Percentiles rank a stretch among this genome's conserved stretches.
phyloP scores from a whole-genome alignment of 1,284 basidiomycete genomes.

The Ganoderma leucocontextum region DNA sequence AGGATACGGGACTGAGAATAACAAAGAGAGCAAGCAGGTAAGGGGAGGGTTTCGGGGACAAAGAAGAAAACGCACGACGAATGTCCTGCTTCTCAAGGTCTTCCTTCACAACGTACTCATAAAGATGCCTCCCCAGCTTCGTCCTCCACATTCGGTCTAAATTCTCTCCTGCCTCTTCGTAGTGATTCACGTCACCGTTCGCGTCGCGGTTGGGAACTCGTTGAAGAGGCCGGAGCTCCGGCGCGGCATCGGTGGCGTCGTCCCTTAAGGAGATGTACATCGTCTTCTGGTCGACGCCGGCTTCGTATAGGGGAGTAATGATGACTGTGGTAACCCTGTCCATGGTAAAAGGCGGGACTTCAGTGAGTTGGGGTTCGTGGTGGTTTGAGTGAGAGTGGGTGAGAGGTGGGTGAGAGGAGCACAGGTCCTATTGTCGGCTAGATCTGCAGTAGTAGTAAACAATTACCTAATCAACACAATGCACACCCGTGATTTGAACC shows the following conservation, averaged over 20 bases:
- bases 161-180: conserved; percentile 23
- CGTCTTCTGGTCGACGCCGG: conserved; percentile 15
- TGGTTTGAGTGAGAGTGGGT: not conserved
- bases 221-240: conserved; percentile 17
- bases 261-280: conserved; percentile 24
- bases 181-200: conserved; percentile 34
- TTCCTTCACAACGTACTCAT: conserved; percentile 31
- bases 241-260: conserved; percentile 27
- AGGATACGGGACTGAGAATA: conserved; percentile 15
- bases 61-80: conserved; percentile 22
- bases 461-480: not conserved
- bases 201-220: conserved; percentile 17
- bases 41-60: not conserved
- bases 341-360: conserved; percentile 13
- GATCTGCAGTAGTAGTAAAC: not conserved
- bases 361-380: not conserved
- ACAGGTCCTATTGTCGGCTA: not conserved
- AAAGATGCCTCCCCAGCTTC: conserved; percentile 37
- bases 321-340: conserved; percentile 12
- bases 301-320: conserved; percentile 29
- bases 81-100: conserved; percentile 27
- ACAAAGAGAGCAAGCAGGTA: not conserved
- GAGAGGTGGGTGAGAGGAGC: not conserved
- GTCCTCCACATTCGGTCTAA: conserved; percentile 30
- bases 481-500: not conserved